Evolutionary conservation across 805 yeast genomes (phyloP).

Genomic region (Kuraishia floccosa): DNA sequence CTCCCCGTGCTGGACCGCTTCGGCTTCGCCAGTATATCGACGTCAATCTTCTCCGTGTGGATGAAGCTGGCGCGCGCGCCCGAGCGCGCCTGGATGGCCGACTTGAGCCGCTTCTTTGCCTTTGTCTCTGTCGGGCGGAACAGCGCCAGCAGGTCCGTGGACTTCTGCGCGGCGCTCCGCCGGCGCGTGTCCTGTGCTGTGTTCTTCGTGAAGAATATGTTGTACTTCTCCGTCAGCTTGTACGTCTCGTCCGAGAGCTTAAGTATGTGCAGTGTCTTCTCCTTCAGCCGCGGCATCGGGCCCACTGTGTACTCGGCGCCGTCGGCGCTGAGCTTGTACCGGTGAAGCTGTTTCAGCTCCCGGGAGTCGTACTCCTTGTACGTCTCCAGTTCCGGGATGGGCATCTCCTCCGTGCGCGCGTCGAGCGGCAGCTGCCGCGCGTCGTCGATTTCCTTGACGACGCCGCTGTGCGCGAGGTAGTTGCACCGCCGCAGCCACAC

Average conservation of each 20-base stretch:
- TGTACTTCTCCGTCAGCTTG: constrained; percentile 10
- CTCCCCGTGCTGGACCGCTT: background rate
- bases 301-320: constrained; percentile 27
- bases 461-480: background rate
- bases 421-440: background rate
- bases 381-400: constrained; percentile 5
- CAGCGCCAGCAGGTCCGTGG: constrained; percentile 20
- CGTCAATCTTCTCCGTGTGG: constrained; percentile 1
- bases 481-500: background rate
- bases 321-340: constrained; percentile 18
- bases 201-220: constrained; percentile 8
- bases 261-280: constrained; percentile 7
- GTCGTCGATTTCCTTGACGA: background rate
- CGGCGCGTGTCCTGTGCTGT: constrained; percentile 4
- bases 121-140: constrained; percentile 29
- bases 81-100: constrained; percentile 6
- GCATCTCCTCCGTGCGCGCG: constrained; percentile 1
- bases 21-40: background rate
- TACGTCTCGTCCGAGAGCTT: constrained; percentile 4
- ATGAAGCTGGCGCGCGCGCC: background rate
- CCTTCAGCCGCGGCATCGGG: constrained; percentile 30
- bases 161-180: constrained; percentile 1
- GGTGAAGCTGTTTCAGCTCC: constrained; percentile 6
- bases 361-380: constrained; percentile 7
- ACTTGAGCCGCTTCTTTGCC: constrained; percentile 23